These are phyloP conservation scores for Mediolabrus comicus DNA, from an alignment of 108 stramenopile species.

Conservation along the genomic window DNA sequence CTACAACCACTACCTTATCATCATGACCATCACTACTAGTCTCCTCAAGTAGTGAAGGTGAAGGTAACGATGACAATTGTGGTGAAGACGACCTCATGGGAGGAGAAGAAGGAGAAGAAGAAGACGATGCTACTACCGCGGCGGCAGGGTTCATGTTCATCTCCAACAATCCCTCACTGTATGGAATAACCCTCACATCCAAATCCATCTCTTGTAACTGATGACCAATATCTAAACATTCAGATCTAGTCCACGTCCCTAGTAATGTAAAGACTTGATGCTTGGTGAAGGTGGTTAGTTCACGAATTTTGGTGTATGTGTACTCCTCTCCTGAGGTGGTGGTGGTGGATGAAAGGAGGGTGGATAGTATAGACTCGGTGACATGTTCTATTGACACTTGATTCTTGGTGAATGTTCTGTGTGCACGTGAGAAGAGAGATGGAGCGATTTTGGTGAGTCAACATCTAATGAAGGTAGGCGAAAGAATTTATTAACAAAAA, in stretches of 20 bases:
- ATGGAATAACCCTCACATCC: conserved; percentile 31
- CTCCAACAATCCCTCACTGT: background rate
- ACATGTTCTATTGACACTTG: conserved; percentile 17
- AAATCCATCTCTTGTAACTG: conserved; percentile 8
- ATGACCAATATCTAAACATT: conserved; percentile 26
- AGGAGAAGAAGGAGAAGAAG: background rate
- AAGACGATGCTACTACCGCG: too few relatives aligned
- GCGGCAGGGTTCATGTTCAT: too few relatives aligned
- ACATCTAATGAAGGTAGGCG: too few relatives aligned
- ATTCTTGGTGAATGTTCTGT: conserved; percentile 26
- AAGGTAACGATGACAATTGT: background rate
- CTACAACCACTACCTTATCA: background rate
- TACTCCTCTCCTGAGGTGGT: background rate
- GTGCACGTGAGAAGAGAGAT: too few relatives aligned
- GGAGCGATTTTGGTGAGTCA: too few relatives aligned
- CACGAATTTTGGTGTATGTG: conserved; percentile 14
- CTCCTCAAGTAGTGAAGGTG: background rate
- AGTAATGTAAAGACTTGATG: conserved; percentile 27
- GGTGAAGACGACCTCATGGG: too few relatives aligned
- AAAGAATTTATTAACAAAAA: too few relatives aligned
- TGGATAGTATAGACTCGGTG: conserved; percentile 11
- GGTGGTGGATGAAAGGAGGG: background rate
- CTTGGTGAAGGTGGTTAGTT: conserved; percentile 32
- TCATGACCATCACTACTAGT: background rate
- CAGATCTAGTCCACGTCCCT: conserved; percentile 35